Percentiles rank a stretch among this genome's conserved stretches.
Evolutionary conservation across 1,284 basidiomycete genomes (phyloP).

Genomic region (Athelia sp.): DNA sequence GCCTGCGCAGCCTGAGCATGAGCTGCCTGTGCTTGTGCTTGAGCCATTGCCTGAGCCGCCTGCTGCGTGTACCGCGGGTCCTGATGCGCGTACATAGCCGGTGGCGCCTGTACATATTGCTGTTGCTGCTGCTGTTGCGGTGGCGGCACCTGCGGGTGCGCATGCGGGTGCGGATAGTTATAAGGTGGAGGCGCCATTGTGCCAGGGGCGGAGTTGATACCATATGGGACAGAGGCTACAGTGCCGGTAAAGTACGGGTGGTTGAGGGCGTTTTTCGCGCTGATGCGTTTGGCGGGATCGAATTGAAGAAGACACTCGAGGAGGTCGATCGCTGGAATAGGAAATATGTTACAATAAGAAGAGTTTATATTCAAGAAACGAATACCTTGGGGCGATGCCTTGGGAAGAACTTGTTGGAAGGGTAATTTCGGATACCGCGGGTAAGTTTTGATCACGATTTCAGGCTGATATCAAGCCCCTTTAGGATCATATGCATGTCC

Average conservation of each 20-base stretch:
- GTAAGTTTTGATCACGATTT: slow-evolving; percentile 84
- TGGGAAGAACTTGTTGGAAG: slow-evolving; percentile 85
- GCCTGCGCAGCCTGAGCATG: slow-evolving; percentile 24
- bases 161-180: slow-evolving; percentile 61
- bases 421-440: slow-evolving; percentile 91
- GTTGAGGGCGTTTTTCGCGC: slow-evolving; percentile 86
- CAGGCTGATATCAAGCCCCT: slow-evolving; percentile 56
- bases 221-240: slow-evolving; percentile 37
- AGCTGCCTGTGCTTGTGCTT: slow-evolving; percentile 33
- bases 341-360: slow-evolving; percentile 6
- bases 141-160: slow-evolving; percentile 38
- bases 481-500: too few species aligned
- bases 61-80: slow-evolving; percentile 30
- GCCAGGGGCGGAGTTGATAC: slow-evolving; percentile 42
- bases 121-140: slow-evolving; percentile 44
- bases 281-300: slow-evolving; percentile 90
- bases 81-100: slow-evolving; percentile 20
- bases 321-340: slow-evolving; percentile 76
- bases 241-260: slow-evolving; percentile 89
- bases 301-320: slow-evolving; percentile 96
- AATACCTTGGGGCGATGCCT: slow-evolving; percentile 85
- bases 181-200: slow-evolving; percentile 67
- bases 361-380: slow-evolving; percentile 12
- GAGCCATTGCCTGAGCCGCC: slow-evolving; percentile 31
- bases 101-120: slow-evolving; percentile 31